phyloP scores from a whole-genome alignment of 805 yeast genomes.

The Starmerella vaccinii region DNA sequence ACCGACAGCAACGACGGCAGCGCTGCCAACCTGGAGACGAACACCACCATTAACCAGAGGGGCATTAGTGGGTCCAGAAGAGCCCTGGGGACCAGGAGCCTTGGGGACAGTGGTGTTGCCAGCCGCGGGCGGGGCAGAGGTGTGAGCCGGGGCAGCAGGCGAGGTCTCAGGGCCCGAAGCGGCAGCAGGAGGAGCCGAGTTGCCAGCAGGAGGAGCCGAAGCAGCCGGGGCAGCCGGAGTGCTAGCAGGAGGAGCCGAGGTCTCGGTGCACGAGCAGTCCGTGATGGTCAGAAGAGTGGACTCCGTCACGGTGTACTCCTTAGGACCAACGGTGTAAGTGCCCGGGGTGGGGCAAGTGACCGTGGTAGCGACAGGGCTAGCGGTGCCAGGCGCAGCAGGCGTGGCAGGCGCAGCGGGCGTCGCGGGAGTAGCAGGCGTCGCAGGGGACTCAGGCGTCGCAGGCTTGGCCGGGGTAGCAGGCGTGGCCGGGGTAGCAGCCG shows the following conservation, averaged over 20 bases:
- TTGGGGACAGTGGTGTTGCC: background rate
- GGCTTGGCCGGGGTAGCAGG: background rate
- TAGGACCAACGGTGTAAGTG: slow-evolving; percentile 11
- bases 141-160: background rate
- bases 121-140: background rate
- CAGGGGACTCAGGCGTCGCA: too few species aligned
- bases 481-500: background rate
- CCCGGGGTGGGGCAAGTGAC: slow-evolving; percentile 13
- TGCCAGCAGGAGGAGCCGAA: background rate
- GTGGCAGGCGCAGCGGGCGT: slow-evolving; percentile 5
- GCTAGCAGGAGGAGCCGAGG: background rate
- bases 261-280: slow-evolving; percentile 23
- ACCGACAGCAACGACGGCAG: slow-evolving; percentile 2
- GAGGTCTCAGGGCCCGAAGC: slow-evolving; percentile 4
- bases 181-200: background rate
- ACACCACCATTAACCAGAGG: slow-evolving; percentile 5
- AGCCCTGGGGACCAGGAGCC: background rate
- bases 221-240: slow-evolving; percentile 1
- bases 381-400: slow-evolving; percentile 2
- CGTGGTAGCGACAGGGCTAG: slow-evolving; percentile 8
- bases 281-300: slow-evolving; percentile 17
- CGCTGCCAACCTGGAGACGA: slow-evolving; percentile 6
- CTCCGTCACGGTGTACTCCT: slow-evolving; percentile 13
- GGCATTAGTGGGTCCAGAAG: background rate
- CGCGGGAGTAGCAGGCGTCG: background rate